These are phyloP conservation scores for Oropetium thomaeum DNA, from an alignment of 176 grass and related monocot species.

Conservation along the genomic window DNA sequence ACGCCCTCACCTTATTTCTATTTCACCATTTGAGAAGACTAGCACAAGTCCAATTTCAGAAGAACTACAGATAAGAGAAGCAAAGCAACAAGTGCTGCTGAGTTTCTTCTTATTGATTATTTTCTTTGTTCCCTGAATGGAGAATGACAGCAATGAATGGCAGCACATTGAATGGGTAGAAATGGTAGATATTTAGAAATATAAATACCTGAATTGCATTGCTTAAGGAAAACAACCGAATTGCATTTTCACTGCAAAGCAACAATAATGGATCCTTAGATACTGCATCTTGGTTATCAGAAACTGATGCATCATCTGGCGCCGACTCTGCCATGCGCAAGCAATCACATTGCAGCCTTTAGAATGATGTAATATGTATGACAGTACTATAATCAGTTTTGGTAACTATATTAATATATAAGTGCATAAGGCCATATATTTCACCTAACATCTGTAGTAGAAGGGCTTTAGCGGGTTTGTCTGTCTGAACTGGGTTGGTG, in stretches of 20 bases:
- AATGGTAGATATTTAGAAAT: constrained; percentile 9
- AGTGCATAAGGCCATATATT: constrained; percentile 2
- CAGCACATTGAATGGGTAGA: not conserved
- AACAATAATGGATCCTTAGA: constrained; percentile 62
- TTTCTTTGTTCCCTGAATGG: constrained; percentile 82
- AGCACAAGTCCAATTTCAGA: constrained; percentile 73
- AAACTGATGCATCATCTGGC: constrained; percentile 17
- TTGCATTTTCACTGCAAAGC: constrained; percentile 88
- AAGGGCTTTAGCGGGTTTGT: constrained; percentile 77
- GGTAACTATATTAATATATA: not conserved
- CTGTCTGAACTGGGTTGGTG: constrained; percentile 59
- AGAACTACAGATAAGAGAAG: constrained; percentile 59
- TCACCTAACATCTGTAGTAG: constrained; percentile 75
- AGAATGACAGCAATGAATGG: not conserved
- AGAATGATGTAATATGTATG: constrained; percentile 17
- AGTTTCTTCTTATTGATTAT: constrained; percentile 78
- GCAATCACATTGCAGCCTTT: constrained; percentile 17
- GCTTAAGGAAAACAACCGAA: constrained; percentile 71
- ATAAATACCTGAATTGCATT: constrained; percentile 81
- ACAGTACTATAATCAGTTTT: not conserved
- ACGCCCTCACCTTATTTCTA: constrained; percentile 92
- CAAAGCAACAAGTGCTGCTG: constrained; percentile 54
- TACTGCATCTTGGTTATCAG: constrained; percentile 33
- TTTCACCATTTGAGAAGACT: constrained; percentile 68
- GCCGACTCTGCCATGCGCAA: constrained; percentile 42